Base-by-base conservation (phyloP, 2,329 filamentous ascomycete genomes). In the Zymoseptoria tritici region DNA sequence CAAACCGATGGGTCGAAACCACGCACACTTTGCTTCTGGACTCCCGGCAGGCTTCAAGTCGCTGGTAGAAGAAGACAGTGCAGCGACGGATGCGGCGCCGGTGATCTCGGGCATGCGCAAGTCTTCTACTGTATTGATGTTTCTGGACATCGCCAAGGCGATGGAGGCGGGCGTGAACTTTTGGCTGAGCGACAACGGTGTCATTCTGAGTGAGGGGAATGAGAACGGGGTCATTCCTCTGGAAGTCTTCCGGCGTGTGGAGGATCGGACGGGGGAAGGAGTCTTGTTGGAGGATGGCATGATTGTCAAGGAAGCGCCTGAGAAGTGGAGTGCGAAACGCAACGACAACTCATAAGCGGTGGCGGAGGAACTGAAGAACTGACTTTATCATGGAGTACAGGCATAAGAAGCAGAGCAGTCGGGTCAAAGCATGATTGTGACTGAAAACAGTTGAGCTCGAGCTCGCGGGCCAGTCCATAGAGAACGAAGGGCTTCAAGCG, bases 1-100 rank as follows among this genome's bases (percentile, higher is more conserved):
- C 60, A 85, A 84, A 67, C 82, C 81, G 60, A 97, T 97, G 94
- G 80, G 79, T 0, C 77, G 94, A 57, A 95, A 89, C 64, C 93
- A 97, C 70, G 87, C 97, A 26, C 94, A 99, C 76, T 96, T 94
- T 72, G 89, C 90, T 2, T 84, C 85, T 5, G 91, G 90, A 0
- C 77, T 92, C 11, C 85, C 89, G 4, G 68, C 68, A 4, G 76
- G 76, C 0, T 79, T 80, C 67, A 72, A 65, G 68, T 77, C 49
- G 58, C 74, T 62, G 66, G 70, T 58, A 31, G 70, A 61, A 56
- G 67, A 70, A 2, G 59, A 61, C 51, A 31, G 52, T 50, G 59
- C 42, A 54, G 52, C 36, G 55, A 58, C 57, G 26, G 56, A 50
- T 13, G 60, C 62, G 4, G 88, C 89, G 5, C 87, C 94, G 75